Percentiles rank a stretch among this genome's conserved stretches.
phyloP scores from a whole-genome alignment of 306 rosid species.

The Castanea sativa region DNA sequence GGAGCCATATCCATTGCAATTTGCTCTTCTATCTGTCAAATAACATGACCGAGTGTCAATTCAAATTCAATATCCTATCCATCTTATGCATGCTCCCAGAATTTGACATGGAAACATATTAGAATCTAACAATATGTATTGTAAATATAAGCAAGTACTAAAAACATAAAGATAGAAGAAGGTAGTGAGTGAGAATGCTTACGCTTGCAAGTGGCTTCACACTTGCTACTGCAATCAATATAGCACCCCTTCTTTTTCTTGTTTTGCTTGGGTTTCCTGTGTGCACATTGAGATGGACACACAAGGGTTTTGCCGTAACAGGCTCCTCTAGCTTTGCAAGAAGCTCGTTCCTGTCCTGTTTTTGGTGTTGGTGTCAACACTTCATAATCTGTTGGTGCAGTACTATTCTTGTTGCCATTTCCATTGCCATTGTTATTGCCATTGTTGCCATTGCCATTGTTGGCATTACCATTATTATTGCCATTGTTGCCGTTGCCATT shows the following conservation, averaged over 20 bases:
- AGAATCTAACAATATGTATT: background rate
- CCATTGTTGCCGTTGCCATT: no score
- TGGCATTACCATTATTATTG: no score
- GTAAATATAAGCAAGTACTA: background rate
- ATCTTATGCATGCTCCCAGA: background rate
- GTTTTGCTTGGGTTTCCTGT: conserved; percentile 74
- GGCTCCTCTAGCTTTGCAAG: conserved; percentile 35
- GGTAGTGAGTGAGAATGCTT: conserved; percentile 19
- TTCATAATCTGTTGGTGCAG: conserved; percentile 23
- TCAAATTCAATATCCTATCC: background rate
- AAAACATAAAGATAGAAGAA: no score
- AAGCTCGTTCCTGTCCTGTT: conserved; percentile 54
- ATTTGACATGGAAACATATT: background rate
- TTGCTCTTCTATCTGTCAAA: conserved; percentile 54
- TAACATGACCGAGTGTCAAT: background rate
- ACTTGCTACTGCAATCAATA: conserved; percentile 63
- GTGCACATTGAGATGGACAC: conserved; percentile 58
- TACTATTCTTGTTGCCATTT: no score
- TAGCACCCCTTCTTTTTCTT: conserved; percentile 66
- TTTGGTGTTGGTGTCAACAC: conserved; percentile 18
- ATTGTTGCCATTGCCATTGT: no score
- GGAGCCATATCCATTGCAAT: conserved; percentile 71
- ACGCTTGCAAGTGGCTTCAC: conserved; percentile 85
- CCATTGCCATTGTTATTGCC: no score
- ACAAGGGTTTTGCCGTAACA: conserved; percentile 47